phyloP scores from a whole-genome alignment of 306 rosid genomes.

The Cucurbita ficifolia region DNA sequence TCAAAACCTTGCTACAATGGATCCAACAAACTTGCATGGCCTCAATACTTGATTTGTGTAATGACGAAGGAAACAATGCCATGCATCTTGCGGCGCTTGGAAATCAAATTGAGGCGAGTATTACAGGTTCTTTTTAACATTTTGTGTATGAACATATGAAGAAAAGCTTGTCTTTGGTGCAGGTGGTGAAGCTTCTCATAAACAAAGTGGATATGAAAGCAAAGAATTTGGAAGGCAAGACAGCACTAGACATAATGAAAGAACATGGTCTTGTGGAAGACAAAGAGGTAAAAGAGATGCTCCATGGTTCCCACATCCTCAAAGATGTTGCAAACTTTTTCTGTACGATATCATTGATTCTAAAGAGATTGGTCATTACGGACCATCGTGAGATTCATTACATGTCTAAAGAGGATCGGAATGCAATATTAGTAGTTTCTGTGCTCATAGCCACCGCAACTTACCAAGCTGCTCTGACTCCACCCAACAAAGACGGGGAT shows the following conservation, averaged over 20 bases:
- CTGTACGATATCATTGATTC: background rate
- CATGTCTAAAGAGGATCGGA: conserved; percentile 8
- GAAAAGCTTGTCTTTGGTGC: no score
- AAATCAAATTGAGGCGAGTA: conserved; percentile 1
- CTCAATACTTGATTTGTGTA: conserved; percentile 2
- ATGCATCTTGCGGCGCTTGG: conserved; percentile 19
- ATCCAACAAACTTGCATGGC: background rate
- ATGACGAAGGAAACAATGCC: conserved; percentile 19
- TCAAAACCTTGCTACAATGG: background rate
- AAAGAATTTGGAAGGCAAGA: background rate
- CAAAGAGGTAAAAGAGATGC: background rate
- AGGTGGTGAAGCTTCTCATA: conserved; percentile 14
- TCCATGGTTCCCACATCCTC: no score
- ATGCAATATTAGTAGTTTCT: conserved; percentile 8
- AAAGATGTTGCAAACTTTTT: no score
- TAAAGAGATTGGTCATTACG: background rate
- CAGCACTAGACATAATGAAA: conserved; percentile 13
- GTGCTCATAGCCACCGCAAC: conserved; percentile 12
- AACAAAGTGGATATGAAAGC: conserved; percentile 8
- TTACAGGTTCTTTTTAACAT: no score
- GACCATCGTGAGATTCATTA: background rate
- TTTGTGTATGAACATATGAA: no score
- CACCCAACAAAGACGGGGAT: no score
- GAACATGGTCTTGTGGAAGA: background rate
- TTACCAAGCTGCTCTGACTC: background rate